Percentiles rank a stretch among this genome's conserved stretches.
Evolutionary conservation across 1,284 basidiomycete genomes (phyloP).

Genomic region (Ustilago shanxiensis): DNA sequence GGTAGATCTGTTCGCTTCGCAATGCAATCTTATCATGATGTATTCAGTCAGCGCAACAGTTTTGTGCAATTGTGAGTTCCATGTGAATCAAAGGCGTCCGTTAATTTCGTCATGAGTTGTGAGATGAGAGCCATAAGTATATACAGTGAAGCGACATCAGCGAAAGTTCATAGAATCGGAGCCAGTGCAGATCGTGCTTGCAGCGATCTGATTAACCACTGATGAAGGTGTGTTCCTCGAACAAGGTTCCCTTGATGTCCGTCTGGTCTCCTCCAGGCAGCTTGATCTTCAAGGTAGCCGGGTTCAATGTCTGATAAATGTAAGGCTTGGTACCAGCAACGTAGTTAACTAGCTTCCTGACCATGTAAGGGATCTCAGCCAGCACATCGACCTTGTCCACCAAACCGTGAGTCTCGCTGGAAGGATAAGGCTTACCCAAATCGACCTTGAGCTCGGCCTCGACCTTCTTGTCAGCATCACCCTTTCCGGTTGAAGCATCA

Average conservation of each 20-base stretch:
- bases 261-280: slow-evolving; percentile 72
- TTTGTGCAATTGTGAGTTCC: not conserved
- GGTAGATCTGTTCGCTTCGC: not conserved
- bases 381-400: slow-evolving; percentile 97
- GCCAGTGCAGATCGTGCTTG: not conserved
- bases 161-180: not conserved
- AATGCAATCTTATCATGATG: not conserved
- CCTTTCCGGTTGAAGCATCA: slow-evolving; percentile 41
- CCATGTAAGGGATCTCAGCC: slow-evolving; percentile 91
- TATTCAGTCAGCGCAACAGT: not conserved
- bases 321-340: slow-evolving; percentile 92
- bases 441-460: slow-evolving; percentile 51
- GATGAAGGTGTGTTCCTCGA: slow-evolving; percentile 92
- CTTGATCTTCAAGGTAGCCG: slow-evolving; percentile 78
- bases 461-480: slow-evolving; percentile 37
- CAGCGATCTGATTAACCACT: slow-evolving; percentile 28
- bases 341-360: slow-evolving; percentile 89
- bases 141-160: not conserved
- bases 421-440: slow-evolving; percentile 60
- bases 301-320: slow-evolving; percentile 91
- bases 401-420: slow-evolving; percentile 76
- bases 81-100: not conserved
- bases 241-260: slow-evolving; percentile 79
- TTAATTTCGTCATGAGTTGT: not conserved
- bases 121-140: not conserved